A percentile compares a stretch with the other conserved stretches of the same genome.
These are phyloP conservation scores for Seiridium cupressi DNA, from an alignment of 2,329 filamentous ascomycete species.

Conservation along the genomic window DNA sequence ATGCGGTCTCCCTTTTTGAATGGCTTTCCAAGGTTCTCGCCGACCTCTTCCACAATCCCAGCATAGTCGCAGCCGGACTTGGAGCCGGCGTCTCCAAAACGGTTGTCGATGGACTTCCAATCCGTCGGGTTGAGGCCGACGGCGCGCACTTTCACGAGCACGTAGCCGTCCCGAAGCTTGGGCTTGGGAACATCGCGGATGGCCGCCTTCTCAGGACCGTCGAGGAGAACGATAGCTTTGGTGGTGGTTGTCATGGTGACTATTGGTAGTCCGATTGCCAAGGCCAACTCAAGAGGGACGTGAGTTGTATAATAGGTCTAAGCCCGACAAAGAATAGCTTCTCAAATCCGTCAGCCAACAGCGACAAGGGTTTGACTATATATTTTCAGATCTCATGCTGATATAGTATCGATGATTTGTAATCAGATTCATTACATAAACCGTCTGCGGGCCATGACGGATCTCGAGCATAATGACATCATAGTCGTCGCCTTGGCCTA, in stretches of 20 bases:
- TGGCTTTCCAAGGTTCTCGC: constrained; percentile 35
- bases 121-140: constrained; percentile 34
- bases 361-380: too few species aligned
- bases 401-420: not conserved
- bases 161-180: constrained; percentile 18
- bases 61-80: constrained; percentile 42
- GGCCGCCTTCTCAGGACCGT: constrained; percentile 16
- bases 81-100: constrained; percentile 16
- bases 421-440: not conserved
- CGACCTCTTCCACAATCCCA: constrained; percentile 45
- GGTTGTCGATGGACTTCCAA: constrained; percentile 27
- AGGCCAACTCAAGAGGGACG: too few species aligned
- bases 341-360: too few species aligned
- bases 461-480: not conserved
- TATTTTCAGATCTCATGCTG: too few species aligned
- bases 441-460: not conserved
- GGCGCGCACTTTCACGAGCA: constrained; percentile 31
- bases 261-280: not conserved
- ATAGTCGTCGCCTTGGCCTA: not conserved
- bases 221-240: constrained; percentile 18
- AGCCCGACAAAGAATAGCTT: too few species aligned
- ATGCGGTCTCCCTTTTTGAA: constrained; percentile 49
- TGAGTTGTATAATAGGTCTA: too few species aligned
- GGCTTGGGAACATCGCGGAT: constrained; percentile 22
- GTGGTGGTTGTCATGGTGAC: constrained; percentile 6